These are phyloP conservation scores for Tolypocladium ophioglossoides DNA, from an alignment of 2,329 filamentous ascomycete genomes.

Conservation along the genomic window DNA sequence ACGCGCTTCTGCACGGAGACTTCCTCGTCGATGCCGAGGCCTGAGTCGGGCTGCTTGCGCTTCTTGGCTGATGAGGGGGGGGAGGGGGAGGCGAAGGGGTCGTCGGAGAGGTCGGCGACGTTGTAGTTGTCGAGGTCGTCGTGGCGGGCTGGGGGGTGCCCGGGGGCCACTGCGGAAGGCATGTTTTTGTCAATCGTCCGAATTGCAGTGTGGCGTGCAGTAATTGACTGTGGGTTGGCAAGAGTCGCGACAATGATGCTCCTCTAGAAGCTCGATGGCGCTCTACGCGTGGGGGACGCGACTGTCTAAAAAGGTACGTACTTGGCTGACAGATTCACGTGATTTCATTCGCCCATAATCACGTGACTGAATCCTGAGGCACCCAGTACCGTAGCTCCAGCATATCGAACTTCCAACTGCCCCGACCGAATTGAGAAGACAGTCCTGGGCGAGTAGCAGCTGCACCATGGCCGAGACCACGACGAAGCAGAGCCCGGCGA, in stretches of 20 bases:
- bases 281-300: slow-evolving; percentile 10
- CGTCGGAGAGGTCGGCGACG: slow-evolving; percentile 39
- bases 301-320: background rate
- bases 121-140: slow-evolving; percentile 72
- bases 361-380: slow-evolving; percentile 23
- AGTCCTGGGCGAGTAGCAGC: slow-evolving; percentile 15
- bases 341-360: slow-evolving; percentile 1
- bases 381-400: slow-evolving; percentile 7
- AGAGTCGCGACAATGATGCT: background rate
- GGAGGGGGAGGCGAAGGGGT: slow-evolving; percentile 37
- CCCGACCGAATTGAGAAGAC: slow-evolving; percentile 12
- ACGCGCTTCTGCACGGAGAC: slow-evolving; percentile 71
- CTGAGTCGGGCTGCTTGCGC: slow-evolving; percentile 37
- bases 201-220: background rate
- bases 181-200: slow-evolving; percentile 4
- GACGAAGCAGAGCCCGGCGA: slow-evolving; percentile 24
- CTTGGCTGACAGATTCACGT: slow-evolving; percentile 2
- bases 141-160: slow-evolving; percentile 17
- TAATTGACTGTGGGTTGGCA: background rate
- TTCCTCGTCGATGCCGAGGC: slow-evolving; percentile 76
- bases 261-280: background rate
- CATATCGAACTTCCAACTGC: slow-evolving; percentile 10
- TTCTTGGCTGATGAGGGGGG: slow-evolving; percentile 29
- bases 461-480: slow-evolving; percentile 26
- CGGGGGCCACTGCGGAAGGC: slow-evolving; percentile 12